These are phyloP conservation scores for Aspergillus avenaceus DNA, from an alignment of 495 filamentous ascomycete species.

Conservation along the genomic window DNA sequence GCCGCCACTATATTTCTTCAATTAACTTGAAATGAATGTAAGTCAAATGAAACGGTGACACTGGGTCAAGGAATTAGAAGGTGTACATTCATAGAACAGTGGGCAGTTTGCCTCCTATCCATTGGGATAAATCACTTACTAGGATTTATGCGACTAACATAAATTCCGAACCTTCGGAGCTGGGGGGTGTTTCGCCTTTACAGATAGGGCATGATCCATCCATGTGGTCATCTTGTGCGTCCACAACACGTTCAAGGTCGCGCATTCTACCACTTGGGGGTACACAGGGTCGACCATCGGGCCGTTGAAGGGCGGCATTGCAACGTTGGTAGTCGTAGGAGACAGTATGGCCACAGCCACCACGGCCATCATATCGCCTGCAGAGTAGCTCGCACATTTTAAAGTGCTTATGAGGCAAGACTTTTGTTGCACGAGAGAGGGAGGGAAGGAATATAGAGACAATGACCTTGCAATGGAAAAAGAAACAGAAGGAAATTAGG, in stretches of 20 bases:
- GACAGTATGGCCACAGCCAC: background rate
- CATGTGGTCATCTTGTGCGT: background rate
- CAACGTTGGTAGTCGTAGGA: background rate
- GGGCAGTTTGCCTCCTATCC: background rate
- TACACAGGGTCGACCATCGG: background rate
- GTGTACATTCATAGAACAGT: background rate
- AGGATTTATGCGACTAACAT: background rate
- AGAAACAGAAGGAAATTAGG: no score
- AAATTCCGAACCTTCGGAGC: background rate
- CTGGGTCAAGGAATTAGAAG: no score
- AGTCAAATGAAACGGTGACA: no score
- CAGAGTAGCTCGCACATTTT: background rate
- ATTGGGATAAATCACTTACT: background rate
- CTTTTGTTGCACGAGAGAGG: no score
- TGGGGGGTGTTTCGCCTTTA: background rate
- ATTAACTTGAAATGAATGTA: no score
- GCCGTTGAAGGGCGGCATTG: background rate
- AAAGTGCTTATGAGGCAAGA: no score
- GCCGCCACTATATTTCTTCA: no score
- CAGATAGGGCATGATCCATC: background rate
- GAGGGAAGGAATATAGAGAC: no score
- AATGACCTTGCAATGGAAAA: no score
- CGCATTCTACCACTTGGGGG: background rate
- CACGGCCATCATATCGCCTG: background rate
- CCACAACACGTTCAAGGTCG: background rate